Base-by-base conservation (phyloP, 2,329 filamentous ascomycete genomes). In the Cladosporium sp. region DNA sequence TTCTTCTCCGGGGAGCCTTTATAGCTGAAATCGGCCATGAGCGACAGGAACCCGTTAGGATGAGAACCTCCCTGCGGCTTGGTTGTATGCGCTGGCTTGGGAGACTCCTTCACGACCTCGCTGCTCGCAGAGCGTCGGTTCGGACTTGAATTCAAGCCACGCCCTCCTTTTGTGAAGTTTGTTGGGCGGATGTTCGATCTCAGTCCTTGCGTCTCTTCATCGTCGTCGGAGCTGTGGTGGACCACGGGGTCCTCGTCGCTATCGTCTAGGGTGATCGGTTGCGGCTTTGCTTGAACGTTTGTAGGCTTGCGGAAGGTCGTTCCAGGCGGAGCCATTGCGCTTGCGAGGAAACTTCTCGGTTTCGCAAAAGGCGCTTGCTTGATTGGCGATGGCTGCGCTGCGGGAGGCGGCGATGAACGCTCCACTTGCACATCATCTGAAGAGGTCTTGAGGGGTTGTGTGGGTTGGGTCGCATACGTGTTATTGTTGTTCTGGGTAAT, bases 331-430 rank as follows among this genome's bases (percentile, higher is more conserved):
- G 88, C 87, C 74, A 95, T 86, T 36, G 81, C 70, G 55, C 75
- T 83, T 18, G 78, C 80, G 38, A 85, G 62, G 27, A 75, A 67
- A 30, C 73, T 61, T 66, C 65, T 58, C 64, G 60, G 59, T 62
- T 60, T 40, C 50, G 53, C 44, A 36, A 57, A 54, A 39, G 57
- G 53, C 59, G 58, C 51, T 48, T 44, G 55, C 50, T 63, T 48
- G 7, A 57, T 54, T 7, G 61, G 56, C 27, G 55, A 29, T 18
- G 58, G 57, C 37, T 48, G 47, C 12, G 56, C 50, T 17, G 65
- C 66, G 11, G 71, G 66, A n/a, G 73, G 91, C 1, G n/a, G n/a
- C n/a, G 92, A 96, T 3, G 91, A 96, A n/a, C 89, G 88, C 24
- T 86, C 84, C 3, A 96, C 91, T 67, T 96, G 91, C 50, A 96